Evolutionary conservation across 2,329 filamentous ascomycete genomes (phyloP).

Genomic region (Botrytis fragariae): DNA sequence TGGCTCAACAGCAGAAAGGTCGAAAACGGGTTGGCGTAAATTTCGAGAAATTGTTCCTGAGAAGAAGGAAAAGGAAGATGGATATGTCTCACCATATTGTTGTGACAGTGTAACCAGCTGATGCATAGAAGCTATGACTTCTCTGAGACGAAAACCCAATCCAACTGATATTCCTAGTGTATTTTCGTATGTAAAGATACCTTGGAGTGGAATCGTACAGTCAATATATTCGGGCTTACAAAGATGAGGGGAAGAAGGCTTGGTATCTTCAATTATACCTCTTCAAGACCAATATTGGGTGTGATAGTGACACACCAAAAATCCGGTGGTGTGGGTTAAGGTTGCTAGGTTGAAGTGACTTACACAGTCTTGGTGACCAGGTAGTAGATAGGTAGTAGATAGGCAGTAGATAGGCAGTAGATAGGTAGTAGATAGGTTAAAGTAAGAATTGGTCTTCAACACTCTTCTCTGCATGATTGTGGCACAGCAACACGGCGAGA

Average conservation of each 20-base stretch:
- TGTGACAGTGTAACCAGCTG: constrained; percentile 3
- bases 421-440: neutral
- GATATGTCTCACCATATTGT: neutral
- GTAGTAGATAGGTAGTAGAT: neutral
- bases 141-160: neutral
- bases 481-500: constrained; percentile 4
- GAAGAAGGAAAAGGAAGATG: neutral
- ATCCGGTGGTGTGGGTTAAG: constrained; percentile 6
- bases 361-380: neutral
- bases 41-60: neutral
- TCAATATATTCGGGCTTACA: neutral
- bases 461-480: neutral
- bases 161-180: neutral
- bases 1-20: neutral
- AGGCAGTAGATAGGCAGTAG: neutral
- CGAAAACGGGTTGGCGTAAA: neutral
- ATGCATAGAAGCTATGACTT: constrained; percentile 2
- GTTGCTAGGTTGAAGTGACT: neutral
- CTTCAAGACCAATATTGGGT: neutral
- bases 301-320: neutral
- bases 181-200: neutral
- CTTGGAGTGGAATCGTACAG: neutral
- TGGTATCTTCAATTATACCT: neutral
- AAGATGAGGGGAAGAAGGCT: constrained; percentile 16
- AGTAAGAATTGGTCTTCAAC: neutral